phyloP scores from a whole-genome alignment of 805 yeast genomes.

The Kurtzmaniella fragi region DNA sequence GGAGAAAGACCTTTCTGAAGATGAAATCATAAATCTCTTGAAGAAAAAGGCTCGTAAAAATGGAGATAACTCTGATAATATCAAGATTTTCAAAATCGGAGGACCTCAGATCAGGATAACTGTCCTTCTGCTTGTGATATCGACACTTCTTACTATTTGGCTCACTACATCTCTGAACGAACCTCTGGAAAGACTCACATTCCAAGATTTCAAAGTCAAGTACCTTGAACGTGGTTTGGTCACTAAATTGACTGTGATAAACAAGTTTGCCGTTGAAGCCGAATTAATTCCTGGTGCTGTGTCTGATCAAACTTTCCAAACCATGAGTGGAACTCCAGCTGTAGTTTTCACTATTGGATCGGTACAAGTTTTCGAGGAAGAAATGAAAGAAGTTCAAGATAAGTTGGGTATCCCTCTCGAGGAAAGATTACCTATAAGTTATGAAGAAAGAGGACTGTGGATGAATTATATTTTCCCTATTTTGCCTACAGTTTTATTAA shows the following conservation, averaged over 20 bases:
- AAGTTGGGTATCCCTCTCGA: slow-evolving; percentile 59
- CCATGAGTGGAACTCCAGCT: slow-evolving; percentile 33
- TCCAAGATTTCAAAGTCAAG: slow-evolving; percentile 81
- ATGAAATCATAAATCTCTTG: slow-evolving; percentile 29
- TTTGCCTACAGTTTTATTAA: slow-evolving; percentile 72
- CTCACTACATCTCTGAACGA: slow-evolving; percentile 3
- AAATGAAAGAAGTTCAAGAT: slow-evolving; percentile 69
- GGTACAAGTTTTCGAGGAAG: slow-evolving; percentile 78
- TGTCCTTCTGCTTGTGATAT: slow-evolving; percentile 5
- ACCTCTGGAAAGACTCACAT: slow-evolving; percentile 38
- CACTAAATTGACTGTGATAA: slow-evolving; percentile 65
- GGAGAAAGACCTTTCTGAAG: slow-evolving; percentile 22
- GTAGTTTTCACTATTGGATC: slow-evolving; percentile 85
- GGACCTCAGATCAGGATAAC: slow-evolving; percentile 3
- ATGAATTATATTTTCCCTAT: slow-evolving; percentile 62
- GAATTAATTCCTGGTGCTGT: slow-evolving; percentile 47
- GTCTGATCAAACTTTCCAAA: slow-evolving; percentile 36
- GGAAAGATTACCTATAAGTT: slow-evolving; percentile 74
- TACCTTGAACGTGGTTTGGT: slow-evolving; percentile 77
- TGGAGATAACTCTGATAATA: slow-evolving; percentile 26
- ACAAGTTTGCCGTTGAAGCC: slow-evolving; percentile 68
- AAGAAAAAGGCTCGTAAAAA: slow-evolving; percentile 13
- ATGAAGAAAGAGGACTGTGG: slow-evolving; percentile 63
- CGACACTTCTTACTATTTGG: slow-evolving; percentile 5
- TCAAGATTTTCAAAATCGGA: slow-evolving; percentile 22